Evolutionary conservation across 164 flowering plant genomes (phyloP).

Genomic region (Cinnamomum micranthum): DNA sequence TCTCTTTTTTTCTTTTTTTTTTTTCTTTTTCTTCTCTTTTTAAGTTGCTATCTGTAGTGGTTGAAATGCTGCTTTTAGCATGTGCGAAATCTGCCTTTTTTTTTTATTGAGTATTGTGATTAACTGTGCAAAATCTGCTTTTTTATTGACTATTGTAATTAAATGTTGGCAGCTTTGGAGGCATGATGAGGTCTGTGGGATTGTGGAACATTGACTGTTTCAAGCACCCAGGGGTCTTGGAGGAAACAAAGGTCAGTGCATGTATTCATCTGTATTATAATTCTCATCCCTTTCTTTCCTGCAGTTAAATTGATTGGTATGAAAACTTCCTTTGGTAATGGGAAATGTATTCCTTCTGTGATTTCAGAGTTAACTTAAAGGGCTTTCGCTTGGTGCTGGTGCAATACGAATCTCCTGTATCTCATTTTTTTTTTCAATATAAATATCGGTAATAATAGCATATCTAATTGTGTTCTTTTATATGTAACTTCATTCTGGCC

Average conservation of each 20-base stretch:
- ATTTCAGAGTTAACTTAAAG: background rate
- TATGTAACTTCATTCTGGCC: no score
- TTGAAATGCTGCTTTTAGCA: background rate
- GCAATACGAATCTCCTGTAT: background rate
- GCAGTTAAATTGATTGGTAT: background rate
- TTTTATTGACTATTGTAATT: slow-evolving; percentile 28
- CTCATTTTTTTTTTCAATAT: background rate
- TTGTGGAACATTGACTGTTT: slow-evolving; percentile 86
- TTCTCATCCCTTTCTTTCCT: background rate
- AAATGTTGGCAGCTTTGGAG: slow-evolving; percentile 45
- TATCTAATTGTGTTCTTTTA: background rate
- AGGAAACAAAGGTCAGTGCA: slow-evolving; percentile 18
- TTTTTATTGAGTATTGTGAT: slow-evolving; percentile 29
- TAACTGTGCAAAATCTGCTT: slow-evolving; percentile 8
- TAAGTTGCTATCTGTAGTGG: slow-evolving; percentile 29
- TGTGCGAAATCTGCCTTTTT: background rate
- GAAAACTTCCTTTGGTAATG: background rate
- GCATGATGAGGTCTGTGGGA: slow-evolving; percentile 71
- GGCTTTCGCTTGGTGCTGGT: background rate
- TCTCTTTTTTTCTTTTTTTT: background rate
- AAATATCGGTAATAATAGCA: background rate
- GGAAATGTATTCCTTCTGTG: background rate
- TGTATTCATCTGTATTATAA: background rate
- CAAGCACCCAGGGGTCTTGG: slow-evolving; percentile 35
- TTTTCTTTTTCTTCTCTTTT: no score